These are phyloP conservation scores for Didymella glomerata DNA, from an alignment of 2,329 filamentous ascomycete species.

Conservation along the genomic window DNA sequence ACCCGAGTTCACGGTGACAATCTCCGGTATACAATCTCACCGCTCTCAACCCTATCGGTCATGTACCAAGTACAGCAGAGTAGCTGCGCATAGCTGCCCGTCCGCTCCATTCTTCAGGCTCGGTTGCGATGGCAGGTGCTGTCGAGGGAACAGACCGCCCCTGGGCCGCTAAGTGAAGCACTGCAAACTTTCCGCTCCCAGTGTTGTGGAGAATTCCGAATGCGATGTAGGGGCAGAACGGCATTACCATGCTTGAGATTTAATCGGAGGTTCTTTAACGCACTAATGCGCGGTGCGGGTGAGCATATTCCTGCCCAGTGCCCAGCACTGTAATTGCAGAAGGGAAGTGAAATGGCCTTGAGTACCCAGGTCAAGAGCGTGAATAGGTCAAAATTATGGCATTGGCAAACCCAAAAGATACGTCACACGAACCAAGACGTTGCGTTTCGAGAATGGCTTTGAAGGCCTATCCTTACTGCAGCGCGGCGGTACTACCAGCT, in stretches of 20 bases:
- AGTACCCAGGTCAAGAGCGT: conserved; percentile 3
- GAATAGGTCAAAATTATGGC: conserved; percentile 3
- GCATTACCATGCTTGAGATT: conserved; percentile 6
- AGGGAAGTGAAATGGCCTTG: conserved; percentile 13
- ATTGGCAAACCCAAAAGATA: conserved; percentile 29
- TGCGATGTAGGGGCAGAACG: conserved; percentile 11
- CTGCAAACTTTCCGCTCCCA: conserved; percentile 8
- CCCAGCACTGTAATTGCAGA: conserved; percentile 12
- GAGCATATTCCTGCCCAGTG: conserved; percentile 27
- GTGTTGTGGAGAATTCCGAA: conserved; percentile 15
- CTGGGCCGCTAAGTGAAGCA: conserved; percentile 11
- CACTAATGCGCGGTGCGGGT: conserved; percentile 30
- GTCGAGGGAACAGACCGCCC: conserved; percentile 6
- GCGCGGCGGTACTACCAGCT: conserved; percentile 36
- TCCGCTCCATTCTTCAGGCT: conserved; percentile 14
- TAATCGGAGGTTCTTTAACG: conserved; percentile 14
- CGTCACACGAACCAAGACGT: conserved; percentile 33
- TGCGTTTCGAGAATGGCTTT: conserved; percentile 21
- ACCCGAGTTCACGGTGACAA: conserved; percentile 5
- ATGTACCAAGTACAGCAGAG: conserved; percentile 6
- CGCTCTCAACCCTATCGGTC: conserved; percentile 8
- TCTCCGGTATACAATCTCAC: conserved; percentile 13
- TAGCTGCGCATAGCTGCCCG: conserved; percentile 10
- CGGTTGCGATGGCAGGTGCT: conserved; percentile 13
- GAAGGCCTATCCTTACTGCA: conserved; percentile 33